These are phyloP conservation scores for Aotearoamyces nothofagi DNA, from an alignment of 2,329 filamentous ascomycete species.

Conservation along the genomic window DNA sequence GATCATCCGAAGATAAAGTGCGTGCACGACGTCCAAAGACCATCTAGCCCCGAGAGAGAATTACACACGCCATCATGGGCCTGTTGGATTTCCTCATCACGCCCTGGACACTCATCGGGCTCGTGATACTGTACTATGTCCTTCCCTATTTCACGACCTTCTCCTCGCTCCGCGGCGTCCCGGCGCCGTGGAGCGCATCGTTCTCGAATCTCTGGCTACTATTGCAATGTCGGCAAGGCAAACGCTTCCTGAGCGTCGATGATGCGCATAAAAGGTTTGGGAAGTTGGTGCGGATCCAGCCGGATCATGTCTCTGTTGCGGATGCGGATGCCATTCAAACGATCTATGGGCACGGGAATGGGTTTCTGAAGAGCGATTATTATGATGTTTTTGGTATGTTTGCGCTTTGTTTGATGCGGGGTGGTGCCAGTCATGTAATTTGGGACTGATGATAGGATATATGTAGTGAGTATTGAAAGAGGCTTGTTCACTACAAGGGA, in stretches of 20 bases:
- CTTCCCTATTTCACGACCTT: conserved; percentile 19
- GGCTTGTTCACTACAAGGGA: conserved; percentile 84
- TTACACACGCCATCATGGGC: conserved; percentile 12
- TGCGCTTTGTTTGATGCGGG: neutral
- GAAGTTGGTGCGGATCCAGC: conserved; percentile 69
- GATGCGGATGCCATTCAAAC: conserved; percentile 62
- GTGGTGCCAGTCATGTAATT: neutral
- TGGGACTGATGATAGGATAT: too few species aligned
- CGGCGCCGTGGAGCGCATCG: conserved; percentile 35
- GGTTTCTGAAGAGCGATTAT: conserved; percentile 41
- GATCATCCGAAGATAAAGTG: too few species aligned
- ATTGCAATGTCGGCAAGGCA: conserved; percentile 45
- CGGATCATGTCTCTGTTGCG: conserved; percentile 69
- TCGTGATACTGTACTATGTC: conserved; percentile 25
- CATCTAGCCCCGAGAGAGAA: too few species aligned
- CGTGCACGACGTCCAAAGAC: too few species aligned
- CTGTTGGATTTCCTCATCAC: conserved; percentile 24
- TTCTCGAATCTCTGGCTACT: conserved; percentile 77
- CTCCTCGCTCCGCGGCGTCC: conserved; percentile 23
- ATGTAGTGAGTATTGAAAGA: conserved; percentile 59
- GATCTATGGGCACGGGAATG: conserved; percentile 70
- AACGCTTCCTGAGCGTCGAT: conserved; percentile 50
- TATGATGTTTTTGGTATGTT: neutral
- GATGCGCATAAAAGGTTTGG: conserved; percentile 57
- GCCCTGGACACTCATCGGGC: conserved; percentile 29